These are phyloP conservation scores for Stentor roeselii DNA, from an alignment of 73 alveolate genomes.

Conservation along the genomic window DNA sequence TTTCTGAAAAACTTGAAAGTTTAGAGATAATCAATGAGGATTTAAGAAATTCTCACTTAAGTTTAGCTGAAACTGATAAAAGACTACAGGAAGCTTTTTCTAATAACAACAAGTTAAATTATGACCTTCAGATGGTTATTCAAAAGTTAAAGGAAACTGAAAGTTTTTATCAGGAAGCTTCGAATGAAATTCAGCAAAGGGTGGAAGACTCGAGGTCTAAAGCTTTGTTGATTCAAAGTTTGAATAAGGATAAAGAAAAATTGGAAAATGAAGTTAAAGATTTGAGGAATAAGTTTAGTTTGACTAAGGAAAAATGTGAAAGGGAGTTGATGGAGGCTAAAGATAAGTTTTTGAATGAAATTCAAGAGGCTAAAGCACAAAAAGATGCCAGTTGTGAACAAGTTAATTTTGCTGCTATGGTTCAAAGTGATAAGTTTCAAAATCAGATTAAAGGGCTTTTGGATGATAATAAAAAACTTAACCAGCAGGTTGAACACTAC, in stretches of 20 bases:
- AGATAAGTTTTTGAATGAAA: background rate
- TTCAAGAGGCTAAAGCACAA: background rate
- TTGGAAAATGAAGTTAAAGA: background rate
- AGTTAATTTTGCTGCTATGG: background rate
- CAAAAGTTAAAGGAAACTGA: background rate
- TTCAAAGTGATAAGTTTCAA: background rate
- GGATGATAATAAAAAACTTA: background rate
- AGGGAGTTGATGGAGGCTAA: background rate
- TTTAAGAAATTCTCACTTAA: background rate
- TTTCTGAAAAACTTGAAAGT: background rate
- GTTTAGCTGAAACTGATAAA: background rate
- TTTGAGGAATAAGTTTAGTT: background rate
- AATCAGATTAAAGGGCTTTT: background rate
- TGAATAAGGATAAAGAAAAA: background rate
- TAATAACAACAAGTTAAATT: background rate
- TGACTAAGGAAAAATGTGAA: background rate
- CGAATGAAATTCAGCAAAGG: background rate
- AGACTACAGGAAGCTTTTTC: background rate
- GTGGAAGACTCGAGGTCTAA: background rate
- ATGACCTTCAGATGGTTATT: background rate
- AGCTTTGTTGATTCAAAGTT: background rate
- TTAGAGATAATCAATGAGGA: background rate
- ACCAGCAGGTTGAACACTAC: background rate
- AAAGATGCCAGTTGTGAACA: background rate
- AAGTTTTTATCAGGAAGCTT: background rate